phyloP scores from a whole-genome alignment of 2,329 filamentous ascomycete genomes.

The Apiospora hydei region DNA sequence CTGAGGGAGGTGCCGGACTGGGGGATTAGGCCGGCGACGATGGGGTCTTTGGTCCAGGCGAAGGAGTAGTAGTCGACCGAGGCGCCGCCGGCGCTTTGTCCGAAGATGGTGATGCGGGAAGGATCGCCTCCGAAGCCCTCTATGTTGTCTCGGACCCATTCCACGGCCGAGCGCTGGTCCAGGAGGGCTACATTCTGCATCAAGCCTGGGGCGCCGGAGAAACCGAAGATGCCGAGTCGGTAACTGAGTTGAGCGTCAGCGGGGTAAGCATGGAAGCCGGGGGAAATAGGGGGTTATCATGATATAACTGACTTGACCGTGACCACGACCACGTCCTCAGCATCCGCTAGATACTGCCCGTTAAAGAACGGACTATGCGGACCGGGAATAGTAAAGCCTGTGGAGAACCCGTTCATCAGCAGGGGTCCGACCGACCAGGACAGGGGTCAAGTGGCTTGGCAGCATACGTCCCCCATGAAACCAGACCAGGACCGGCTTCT shows the following conservation, averaged over 20 bases:
- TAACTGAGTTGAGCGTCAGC: conserved; percentile 28
- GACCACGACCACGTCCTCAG: conserved; percentile 45
- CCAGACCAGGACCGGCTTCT: conserved; percentile 47
- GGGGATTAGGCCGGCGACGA: conserved; percentile 54
- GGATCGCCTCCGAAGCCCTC: conserved; percentile 51
- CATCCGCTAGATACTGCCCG: conserved; percentile 39
- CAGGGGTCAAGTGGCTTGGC: not conserved
- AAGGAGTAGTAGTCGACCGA: conserved; percentile 57
- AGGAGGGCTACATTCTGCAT: conserved; percentile 50
- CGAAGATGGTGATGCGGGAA: conserved; percentile 45
- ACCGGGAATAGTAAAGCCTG: conserved; percentile 23
- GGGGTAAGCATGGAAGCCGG: too few relatives aligned
- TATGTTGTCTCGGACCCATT: conserved; percentile 54
- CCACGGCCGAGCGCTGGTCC: conserved; percentile 54
- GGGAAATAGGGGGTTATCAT: not conserved
- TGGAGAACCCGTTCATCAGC: not conserved
- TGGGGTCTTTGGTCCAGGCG: conserved; percentile 56
- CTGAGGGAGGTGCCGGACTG: conserved; percentile 55
- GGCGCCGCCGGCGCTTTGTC: conserved; percentile 50
- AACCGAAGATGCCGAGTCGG: conserved; percentile 36
- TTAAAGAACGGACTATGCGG: conserved; percentile 33
- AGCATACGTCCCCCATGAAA: conserved; percentile 45
- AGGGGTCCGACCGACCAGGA: not conserved
- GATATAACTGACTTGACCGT: conserved; percentile 35
- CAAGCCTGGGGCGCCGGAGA: conserved; percentile 25